Conservation (phyloP, 257 asterid species). For the Paulownia fortunei region DNA sequence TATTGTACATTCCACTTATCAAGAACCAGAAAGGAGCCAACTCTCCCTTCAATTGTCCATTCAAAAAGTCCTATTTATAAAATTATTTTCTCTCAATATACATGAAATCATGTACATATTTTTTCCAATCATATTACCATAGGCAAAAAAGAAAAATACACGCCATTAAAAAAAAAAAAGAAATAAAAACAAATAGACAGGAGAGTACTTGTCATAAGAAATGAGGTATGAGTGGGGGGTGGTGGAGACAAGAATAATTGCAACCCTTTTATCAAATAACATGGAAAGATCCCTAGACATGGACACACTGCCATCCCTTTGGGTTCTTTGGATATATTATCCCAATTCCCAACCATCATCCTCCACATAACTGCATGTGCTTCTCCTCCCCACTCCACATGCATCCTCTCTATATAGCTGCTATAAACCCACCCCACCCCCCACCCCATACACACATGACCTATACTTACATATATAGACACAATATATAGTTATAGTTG, state of each 20-base stretch:
- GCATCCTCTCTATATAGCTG: conserved; percentile 36
- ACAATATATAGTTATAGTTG: not conserved
- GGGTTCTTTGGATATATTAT: conserved; percentile 48
- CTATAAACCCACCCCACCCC: not conserved
- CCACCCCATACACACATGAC: not conserved
- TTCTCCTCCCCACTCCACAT: conserved; percentile 64
- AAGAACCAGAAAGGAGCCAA: not conserved
- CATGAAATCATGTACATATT: no score
- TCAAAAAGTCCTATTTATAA: no score
- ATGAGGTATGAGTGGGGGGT: conserved; percentile 14
- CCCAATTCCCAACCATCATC: conserved; percentile 28
- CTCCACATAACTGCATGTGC: conserved; percentile 79
- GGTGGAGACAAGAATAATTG: conserved; percentile 62
- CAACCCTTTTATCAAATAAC: conserved; percentile 63
- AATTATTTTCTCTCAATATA: no score
- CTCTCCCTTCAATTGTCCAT: no score
- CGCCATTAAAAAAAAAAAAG: no score
- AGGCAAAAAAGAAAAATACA: no score
- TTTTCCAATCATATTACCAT: no score
- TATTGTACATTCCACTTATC: not conserved
- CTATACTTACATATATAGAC: not conserved
- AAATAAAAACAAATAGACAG: not conserved
- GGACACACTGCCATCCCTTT: conserved; percentile 56
- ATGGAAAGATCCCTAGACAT: conserved; percentile 92
- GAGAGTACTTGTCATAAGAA: not conserved